Evolutionary conservation across 192 early-diverging fungal genomes (phyloP), one percentile per base, ranked within the genome.

Genomic region (Oehlia diaphana): DNA sequence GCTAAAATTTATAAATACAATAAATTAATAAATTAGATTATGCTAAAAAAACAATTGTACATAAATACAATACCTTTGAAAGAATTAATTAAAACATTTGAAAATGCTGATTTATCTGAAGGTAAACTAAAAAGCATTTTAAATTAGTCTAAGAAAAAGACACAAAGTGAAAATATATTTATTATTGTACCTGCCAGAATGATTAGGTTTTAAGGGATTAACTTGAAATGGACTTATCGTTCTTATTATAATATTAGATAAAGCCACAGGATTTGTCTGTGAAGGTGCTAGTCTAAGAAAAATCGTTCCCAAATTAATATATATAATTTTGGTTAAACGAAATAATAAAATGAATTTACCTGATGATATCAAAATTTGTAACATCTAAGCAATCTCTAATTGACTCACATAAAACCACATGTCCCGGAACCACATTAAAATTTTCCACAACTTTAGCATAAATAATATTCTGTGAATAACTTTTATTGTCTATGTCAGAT

Each of bases 361-460:
- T 84, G 70, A 90, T 76, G 64, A 89, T 87, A 6, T 83, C 83
- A 83, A 86, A 90, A 63, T 82, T 83, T 67, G 88, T 82, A 0
- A 82, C 66, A 33, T 88, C 86, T 69, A 90, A 63, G 4, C 83
- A 85, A 1, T 82, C 81, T 70, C 82, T 76, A 1, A 88, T 82
- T 50, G 81, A 72, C 26, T 82, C 82, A 19, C 82, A 85, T 10
- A 90, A 74, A 7, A 76, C 77, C 26, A 90, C 83, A 83, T 90
- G 89, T 14, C 82, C 82, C 2, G 77, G 23, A 16, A 87, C 83
- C 9, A 90, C 81, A 39, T 66, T 63, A 21, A 49, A 73, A 2
- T 83, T 83, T 3, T 82, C 21, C 13, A 83, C 50, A 12, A 87
- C 75, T 58, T 77, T 78, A 42, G 82, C 87, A 75, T 71, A 90